A percentile compares a stretch with the other conserved stretches of the same genome.
phyloP scores from a whole-genome alignment of 192 early-diverging fungal species.

The Dispira simplex region DNA sequence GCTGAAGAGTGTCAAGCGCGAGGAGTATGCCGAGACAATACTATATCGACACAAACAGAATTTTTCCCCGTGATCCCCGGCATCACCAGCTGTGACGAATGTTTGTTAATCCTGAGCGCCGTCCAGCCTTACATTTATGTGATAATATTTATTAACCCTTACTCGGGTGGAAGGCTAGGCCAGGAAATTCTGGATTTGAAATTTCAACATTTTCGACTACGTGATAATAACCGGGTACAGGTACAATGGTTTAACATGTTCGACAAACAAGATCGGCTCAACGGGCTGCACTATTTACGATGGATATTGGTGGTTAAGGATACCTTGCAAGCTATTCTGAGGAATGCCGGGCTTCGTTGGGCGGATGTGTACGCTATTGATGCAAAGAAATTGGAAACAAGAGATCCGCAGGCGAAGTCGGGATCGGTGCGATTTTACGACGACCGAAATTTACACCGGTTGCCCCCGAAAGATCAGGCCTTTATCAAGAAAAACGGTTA shows the following conservation, averaged over 20 bases:
- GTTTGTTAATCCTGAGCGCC: neutral
- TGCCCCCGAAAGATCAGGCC: neutral
- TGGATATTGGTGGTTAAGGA: slow-evolving; percentile 11
- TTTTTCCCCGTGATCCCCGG: neutral
- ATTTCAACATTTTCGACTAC: slow-evolving; percentile 49
- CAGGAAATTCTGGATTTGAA: slow-evolving; percentile 37
- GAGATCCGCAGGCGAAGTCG: neutral
- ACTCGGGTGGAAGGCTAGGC: slow-evolving; percentile 53
- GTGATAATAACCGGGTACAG: slow-evolving; percentile 44
- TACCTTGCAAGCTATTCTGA: neutral
- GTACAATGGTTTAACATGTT: slow-evolving; percentile 57
- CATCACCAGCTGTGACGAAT: neutral
- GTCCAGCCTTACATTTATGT: slow-evolving; percentile 39
- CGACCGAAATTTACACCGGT: neutral
- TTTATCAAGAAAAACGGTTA: slow-evolving; percentile 14
- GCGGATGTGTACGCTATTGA: slow-evolving; percentile 3
- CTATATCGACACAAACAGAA: no score
- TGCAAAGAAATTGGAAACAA: neutral
- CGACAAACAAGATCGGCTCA: slow-evolving; percentile 31
- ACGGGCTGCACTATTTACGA: slow-evolving; percentile 39
- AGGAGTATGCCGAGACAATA: no score
- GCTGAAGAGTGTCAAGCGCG: no score
- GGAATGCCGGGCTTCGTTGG: neutral
- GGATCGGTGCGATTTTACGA: slow-evolving; percentile 3
- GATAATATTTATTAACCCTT: slow-evolving; percentile 61